Evolutionary conservation across 2,329 filamentous ascomycete genomes (phyloP), one percentile per base, ranked within the genome.

Genomic region (Verticillium klebahnii): DNA sequence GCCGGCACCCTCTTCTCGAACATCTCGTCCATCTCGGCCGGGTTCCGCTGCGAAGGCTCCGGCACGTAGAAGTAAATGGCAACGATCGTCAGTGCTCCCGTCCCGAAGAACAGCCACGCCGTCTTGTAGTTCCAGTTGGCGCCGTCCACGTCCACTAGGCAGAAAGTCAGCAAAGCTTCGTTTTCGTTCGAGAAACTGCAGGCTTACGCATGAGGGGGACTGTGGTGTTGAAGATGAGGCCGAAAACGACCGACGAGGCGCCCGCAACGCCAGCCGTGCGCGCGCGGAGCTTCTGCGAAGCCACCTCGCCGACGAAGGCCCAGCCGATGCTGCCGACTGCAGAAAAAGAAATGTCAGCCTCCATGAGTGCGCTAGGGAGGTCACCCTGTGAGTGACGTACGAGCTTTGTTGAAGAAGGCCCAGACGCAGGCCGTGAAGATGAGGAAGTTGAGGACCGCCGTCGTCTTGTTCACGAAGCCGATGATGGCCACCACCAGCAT

Each of bases 251-350:
- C 29, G 64, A 69, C 3, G 66, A 63, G 1, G 72, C 71, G 1
- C 71, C 69, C 15, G 69, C 69, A 25, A 73, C 64, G 2, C 72
- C 71, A 5, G 73, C 69, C 0, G 73, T 75, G 15, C 70, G 70
- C 0, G 70, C 68, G 0, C 73, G 70, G 2, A 76, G 66, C 5
- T 73, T 69, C 15, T 73, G 72, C 0, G 75, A 73, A 0, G 75
- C 75, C 5, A 76, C 73, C 59, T 77, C 74, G 29, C 68, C 71
- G 31, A 72, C 68, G 45, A 71, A 71, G 1, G 69, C 69, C 67
- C 69, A 73, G 8, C 70, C 70, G 40, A 70, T 57, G 2, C 67
- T 68, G 17, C 69, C 65, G 50, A 70, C 66, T 69, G 39, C 15
- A 2, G 25, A 4, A 2, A 62, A 23, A 14, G 5, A 14, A 36